phyloP scores from a whole-genome alignment of 2,329 filamentous ascomycete species.

The Trichoderma cornu-damae region DNA sequence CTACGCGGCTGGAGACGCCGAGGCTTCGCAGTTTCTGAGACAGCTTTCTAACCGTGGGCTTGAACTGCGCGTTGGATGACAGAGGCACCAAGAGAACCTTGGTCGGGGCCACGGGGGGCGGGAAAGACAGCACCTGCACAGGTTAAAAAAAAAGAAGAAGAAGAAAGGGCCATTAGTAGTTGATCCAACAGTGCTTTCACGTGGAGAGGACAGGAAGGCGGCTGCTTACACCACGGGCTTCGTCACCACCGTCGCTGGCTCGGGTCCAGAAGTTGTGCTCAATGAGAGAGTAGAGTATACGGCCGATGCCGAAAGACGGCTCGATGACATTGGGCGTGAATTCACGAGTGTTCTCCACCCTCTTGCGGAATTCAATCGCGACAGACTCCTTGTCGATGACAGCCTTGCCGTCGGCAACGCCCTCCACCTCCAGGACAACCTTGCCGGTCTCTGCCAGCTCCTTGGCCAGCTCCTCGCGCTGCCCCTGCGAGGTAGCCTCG shows the following conservation, averaged over 20 bases:
- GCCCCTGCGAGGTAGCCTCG: conserved; percentile 67
- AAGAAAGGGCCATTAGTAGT: background rate
- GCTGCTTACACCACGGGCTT: conserved; percentile 77
- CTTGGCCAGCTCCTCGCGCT: conserved; percentile 73
- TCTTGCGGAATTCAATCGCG: conserved; percentile 75
- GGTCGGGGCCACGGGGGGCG: conserved; percentile 73
- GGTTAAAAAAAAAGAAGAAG: too few relatives aligned
- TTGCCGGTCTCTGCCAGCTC: conserved; percentile 69
- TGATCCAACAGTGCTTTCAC: background rate
- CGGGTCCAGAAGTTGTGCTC: conserved; percentile 96
- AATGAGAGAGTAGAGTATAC: conserved; percentile 86
- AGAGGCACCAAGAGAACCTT: conserved; percentile 92
- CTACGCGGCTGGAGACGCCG: conserved; percentile 77
- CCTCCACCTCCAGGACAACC: conserved; percentile 69
- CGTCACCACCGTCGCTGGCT: conserved; percentile 53
- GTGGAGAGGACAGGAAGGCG: too few relatives aligned
- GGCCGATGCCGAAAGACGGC: conserved; percentile 93
- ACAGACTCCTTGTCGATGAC: conserved; percentile 76
- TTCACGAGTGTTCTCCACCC: conserved; percentile 78
- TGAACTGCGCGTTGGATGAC: conserved; percentile 74
- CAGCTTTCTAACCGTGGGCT: conserved; percentile 67
- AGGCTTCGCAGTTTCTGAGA: conserved; percentile 70
- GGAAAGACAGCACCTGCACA: conserved; percentile 47
- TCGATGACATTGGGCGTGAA: conserved; percentile 96
- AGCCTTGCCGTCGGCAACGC: conserved; percentile 63